phyloP scores from a whole-genome alignment of 441 rosid genomes.

The Croton setiger region DNA sequence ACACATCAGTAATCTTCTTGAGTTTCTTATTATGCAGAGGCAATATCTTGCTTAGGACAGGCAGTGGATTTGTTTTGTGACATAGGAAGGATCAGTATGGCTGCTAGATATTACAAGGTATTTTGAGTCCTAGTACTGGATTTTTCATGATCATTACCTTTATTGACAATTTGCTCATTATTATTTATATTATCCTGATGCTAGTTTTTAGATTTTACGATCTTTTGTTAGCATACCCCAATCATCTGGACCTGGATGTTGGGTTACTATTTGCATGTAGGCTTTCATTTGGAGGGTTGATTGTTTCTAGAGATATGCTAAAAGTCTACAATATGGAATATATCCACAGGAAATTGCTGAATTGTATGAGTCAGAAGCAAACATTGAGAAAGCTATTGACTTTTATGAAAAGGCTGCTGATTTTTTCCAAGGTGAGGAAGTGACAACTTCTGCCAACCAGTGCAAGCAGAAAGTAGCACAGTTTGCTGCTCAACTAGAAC shows the following conservation, averaged over 20 bases:
- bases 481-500: constrained; percentile 81
- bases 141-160: background rate
- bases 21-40: constrained; percentile 50
- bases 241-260: constrained; percentile 8
- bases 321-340: background rate
- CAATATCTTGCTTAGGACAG: constrained; percentile 79
- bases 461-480: constrained; percentile 98
- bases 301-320: background rate
- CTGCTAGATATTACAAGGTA: constrained; percentile 97
- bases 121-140: background rate
- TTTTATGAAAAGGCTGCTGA: constrained; percentile 93
- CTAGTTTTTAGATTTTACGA: background rate
- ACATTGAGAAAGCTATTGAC: constrained; percentile 66
- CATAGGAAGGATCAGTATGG: constrained; percentile 95
- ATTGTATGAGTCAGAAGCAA: constrained; percentile 68
- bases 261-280: background rate
- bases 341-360: constrained; percentile 86
- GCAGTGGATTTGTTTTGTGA: constrained; percentile 85
- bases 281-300: background rate
- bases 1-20: constrained; percentile 4
- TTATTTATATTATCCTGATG: background rate
- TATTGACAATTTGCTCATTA: background rate
- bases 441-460: constrained; percentile 90
- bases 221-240: background rate
- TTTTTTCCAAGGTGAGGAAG: constrained; percentile 88